Conservation (phyloP, 2,329 filamentous ascomycete species). For the Cercospora zeina region DNA sequence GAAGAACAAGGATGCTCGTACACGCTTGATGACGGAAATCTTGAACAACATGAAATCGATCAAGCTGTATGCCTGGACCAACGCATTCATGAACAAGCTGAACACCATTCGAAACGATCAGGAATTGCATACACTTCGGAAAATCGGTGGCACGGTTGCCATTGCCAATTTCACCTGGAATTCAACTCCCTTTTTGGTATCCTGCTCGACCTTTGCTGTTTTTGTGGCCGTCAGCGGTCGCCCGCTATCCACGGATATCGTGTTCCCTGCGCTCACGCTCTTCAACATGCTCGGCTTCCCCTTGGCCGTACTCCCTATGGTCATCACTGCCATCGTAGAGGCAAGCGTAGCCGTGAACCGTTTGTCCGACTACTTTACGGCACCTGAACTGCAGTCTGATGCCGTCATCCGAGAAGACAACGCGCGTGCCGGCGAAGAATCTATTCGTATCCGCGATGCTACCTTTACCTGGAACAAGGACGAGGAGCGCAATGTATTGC, state of each 20-base stretch:
- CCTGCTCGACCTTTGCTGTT: slow-evolving; percentile 91
- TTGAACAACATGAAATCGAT: slow-evolving; percentile 99
- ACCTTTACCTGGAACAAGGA: slow-evolving; percentile 95
- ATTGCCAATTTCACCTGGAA: slow-evolving; percentile 98
- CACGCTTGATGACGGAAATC: slow-evolving; percentile 93
- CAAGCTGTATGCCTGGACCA: slow-evolving; percentile 97
- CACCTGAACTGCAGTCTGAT: slow-evolving; percentile 86
- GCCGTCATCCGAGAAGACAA: slow-evolving; percentile 71
- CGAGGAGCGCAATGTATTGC: slow-evolving; percentile 65
- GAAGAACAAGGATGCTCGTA: slow-evolving; percentile 97
- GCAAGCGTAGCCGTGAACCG: slow-evolving; percentile 88
- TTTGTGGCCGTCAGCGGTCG: slow-evolving; percentile 82
- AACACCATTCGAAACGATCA: slow-evolving; percentile 95
- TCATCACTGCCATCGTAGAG: slow-evolving; percentile 94
- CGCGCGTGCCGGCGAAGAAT: slow-evolving; percentile 78
- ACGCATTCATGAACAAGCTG: slow-evolving; percentile 95
- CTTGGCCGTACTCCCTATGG: slow-evolving; percentile 91
- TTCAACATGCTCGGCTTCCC: slow-evolving; percentile 98
- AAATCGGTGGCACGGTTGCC: slow-evolving; percentile 91
- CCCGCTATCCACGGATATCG: slow-evolving; percentile 87
- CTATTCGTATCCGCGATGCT: slow-evolving; percentile 77
- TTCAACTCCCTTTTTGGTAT: slow-evolving; percentile 94
- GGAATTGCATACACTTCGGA: slow-evolving; percentile 91
- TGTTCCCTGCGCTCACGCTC: slow-evolving; percentile 87
- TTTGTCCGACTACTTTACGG: slow-evolving; percentile 77